These are phyloP conservation scores for Cercophora sp. DNA, from an alignment of 495 filamentous ascomycete species.

Conservation along the genomic window DNA sequence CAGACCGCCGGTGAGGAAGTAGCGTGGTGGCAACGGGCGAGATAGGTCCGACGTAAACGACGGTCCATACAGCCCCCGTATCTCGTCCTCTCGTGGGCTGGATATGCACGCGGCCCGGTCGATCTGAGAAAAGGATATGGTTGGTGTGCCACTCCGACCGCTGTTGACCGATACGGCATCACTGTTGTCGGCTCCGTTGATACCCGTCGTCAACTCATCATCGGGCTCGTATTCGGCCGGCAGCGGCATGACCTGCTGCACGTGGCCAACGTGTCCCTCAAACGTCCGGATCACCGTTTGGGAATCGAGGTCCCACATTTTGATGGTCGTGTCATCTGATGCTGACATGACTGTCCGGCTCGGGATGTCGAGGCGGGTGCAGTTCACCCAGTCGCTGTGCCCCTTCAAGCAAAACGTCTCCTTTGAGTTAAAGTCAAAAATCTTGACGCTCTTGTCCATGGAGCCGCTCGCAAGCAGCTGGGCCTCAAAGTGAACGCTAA, in stretches of 20 bases:
- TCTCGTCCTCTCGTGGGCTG: constrained; percentile 31
- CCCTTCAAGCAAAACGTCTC: constrained; percentile 73
- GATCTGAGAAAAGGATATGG: constrained; percentile 16
- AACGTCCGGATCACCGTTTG: constrained; percentile 72
- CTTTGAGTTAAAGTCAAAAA: constrained; percentile 88
- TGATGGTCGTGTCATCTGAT: constrained; percentile 86
- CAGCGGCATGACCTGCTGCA: constrained; percentile 81
- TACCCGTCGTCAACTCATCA: constrained; percentile 45
- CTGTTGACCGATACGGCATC: constrained; percentile 47
- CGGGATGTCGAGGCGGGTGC: constrained; percentile 72
- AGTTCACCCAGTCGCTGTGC: constrained; percentile 92
- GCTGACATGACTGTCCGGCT: constrained; percentile 87
- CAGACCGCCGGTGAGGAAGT: constrained; percentile 87
- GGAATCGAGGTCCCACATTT: constrained; percentile 70
- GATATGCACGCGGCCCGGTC: constrained; percentile 19
- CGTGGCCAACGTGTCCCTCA: constrained; percentile 91
- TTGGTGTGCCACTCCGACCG: constrained; percentile 34
- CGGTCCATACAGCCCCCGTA: constrained; percentile 51
- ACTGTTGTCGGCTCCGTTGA: constrained; percentile 49
- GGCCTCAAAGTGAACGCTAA: constrained; percentile 78
- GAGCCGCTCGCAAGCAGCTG: constrained; percentile 83
- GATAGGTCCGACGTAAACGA: constrained; percentile 51
- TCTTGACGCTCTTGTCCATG: constrained; percentile 81
- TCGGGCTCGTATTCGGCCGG: constrained; percentile 88
- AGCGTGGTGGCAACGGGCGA: constrained; percentile 71